phyloP scores from a whole-genome alignment of 306 rosid species.

The Morella rubra region DNA sequence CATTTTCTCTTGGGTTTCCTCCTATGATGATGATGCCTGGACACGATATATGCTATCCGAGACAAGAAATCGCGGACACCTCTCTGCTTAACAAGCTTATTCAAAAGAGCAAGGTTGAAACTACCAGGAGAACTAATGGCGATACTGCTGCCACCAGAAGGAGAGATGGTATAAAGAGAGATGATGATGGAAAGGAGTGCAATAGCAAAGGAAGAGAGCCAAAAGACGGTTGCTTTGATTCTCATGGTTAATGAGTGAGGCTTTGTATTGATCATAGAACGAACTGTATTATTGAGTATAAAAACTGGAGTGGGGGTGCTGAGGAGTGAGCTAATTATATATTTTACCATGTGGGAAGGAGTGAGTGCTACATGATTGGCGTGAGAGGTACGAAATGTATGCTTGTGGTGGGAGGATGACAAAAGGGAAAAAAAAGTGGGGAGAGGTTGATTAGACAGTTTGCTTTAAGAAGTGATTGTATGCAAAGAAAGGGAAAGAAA shows the following conservation, averaged over 20 bases:
- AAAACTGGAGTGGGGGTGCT: conserved; percentile 27
- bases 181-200: conserved; percentile 42
- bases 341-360: conserved; percentile 29
- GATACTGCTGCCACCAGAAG: conserved; percentile 10
- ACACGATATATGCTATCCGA: conserved; percentile 33
- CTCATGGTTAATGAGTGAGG: conserved; percentile 34
- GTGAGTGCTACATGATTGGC: conserved; percentile 32
- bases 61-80: conserved; percentile 42
- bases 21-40: conserved; percentile 17
- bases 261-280: conserved; percentile 1
- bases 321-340: conserved; percentile 19
- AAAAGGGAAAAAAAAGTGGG: neutral
- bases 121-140: conserved; percentile 15
- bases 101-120: conserved; percentile 28
- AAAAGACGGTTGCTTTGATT: conserved; percentile 45
- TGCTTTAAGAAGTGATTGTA: conserved; percentile 20
- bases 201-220: conserved; percentile 44
- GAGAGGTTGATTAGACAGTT: conserved; percentile 16
- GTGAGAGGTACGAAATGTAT: conserved; percentile 55
- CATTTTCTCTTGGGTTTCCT: conserved; percentile 33
- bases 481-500: conserved; percentile 11
- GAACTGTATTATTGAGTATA: conserved; percentile 18
- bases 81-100: conserved; percentile 33
- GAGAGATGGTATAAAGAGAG: conserved; percentile 27
- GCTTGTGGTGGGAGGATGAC: conserved; percentile 4